A percentile compares a stretch with the other conserved stretches of the same genome.
phyloP scores from a whole-genome alignment of 1,284 basidiomycete species.

The Inonotus obliquus region DNA sequence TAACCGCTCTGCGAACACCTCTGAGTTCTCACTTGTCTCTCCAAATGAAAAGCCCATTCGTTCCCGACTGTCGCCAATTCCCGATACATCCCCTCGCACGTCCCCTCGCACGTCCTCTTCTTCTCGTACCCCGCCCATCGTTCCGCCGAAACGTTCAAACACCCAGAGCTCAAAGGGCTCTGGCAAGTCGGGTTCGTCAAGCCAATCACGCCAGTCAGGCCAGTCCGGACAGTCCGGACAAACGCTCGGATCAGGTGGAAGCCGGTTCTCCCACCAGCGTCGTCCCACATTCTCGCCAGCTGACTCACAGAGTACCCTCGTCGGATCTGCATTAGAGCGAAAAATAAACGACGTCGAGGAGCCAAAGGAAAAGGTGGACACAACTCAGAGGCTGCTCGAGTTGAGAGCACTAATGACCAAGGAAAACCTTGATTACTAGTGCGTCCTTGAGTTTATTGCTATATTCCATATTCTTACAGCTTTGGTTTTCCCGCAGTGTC shows the following conservation, averaged over 20 bases:
- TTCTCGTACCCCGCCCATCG: not conserved
- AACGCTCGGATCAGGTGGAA: not conserved
- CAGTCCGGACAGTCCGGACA: not conserved
- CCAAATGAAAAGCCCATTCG: constrained; percentile 3
- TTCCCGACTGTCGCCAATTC: constrained; percentile 12
- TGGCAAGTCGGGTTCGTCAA: constrained; percentile 1
- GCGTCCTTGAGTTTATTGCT: constrained; percentile 30
- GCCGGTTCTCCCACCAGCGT: not conserved
- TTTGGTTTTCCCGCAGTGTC: constrained; percentile 37
- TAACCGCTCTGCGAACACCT: constrained; percentile 2
- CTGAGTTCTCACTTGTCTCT: constrained; percentile 11
- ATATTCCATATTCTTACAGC: not conserved
- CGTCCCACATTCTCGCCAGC: constrained; percentile 42
- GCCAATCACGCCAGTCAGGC: not conserved
- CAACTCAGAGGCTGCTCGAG: constrained; percentile 56
- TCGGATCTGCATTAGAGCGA: constrained; percentile 63
- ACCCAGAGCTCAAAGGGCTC: constrained; percentile 16
- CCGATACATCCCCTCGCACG: constrained; percentile 6
- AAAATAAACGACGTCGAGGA: constrained; percentile 62
- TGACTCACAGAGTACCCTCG: constrained; percentile 65
- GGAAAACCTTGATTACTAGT: constrained; percentile 84
- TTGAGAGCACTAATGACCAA: constrained; percentile 69
- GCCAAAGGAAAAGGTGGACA: constrained; percentile 46
- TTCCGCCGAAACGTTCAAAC: constrained; percentile 13
- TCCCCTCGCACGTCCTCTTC: constrained; percentile 3